phyloP scores from a whole-genome alignment of 2,329 filamentous ascomycete species.

The Pyrenophora tritici-repentis region DNA sequence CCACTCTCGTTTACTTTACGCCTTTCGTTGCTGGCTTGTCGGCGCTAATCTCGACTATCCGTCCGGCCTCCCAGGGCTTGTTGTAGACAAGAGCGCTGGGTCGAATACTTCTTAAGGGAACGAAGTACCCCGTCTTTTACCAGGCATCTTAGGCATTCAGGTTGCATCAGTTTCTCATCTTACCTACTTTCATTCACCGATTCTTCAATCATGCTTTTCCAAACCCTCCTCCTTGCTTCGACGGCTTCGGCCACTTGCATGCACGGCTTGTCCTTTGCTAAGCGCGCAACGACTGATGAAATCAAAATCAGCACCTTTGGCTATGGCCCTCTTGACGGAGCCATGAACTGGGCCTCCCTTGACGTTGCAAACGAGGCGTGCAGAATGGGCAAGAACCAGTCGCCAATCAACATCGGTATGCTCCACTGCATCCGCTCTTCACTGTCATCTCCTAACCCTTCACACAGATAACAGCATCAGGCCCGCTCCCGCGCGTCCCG shows the following conservation, averaged over 20 bases:
- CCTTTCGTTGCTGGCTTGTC: background rate
- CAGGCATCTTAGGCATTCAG: background rate
- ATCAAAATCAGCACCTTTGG: constrained; percentile 48
- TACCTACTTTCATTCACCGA: background rate
- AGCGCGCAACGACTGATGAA: constrained; percentile 26
- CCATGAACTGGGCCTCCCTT: constrained; percentile 59
- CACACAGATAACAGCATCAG: constrained; percentile 39
- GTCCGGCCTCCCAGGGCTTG: background rate
- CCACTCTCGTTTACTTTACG: background rate
- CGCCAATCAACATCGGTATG: constrained; percentile 60
- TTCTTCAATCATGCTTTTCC: constrained; percentile 38
- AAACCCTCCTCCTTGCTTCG: constrained; percentile 37
- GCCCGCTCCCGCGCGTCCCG: constrained; percentile 35
- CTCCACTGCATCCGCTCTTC: background rate
- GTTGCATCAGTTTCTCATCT: background rate
- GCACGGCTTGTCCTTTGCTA: constrained; percentile 49
- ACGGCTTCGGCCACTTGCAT: constrained; percentile 49
- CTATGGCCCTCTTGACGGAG: constrained; percentile 53
- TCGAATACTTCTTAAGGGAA: background rate
- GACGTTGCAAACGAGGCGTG: constrained; percentile 54
- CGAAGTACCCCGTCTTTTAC: background rate
- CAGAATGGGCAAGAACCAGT: constrained; percentile 57
- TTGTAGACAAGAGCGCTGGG: background rate
- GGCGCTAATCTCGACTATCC: background rate
- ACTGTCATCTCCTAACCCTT: constrained; percentile 6